Conservation (phyloP, 2,329 filamentous ascomycete species). For the Helicocarpus griseus region DNA sequence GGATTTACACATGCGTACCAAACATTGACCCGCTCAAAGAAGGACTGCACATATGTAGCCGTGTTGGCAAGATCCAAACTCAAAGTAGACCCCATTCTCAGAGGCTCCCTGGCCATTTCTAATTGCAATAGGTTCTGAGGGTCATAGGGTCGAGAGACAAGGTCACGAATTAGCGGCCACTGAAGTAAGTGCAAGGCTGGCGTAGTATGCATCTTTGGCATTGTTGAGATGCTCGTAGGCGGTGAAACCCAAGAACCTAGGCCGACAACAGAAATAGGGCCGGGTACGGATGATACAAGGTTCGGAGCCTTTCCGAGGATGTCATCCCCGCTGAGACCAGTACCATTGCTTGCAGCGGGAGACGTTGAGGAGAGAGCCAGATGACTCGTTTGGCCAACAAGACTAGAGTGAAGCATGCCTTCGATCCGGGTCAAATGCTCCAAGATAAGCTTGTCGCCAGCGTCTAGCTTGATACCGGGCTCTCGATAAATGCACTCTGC, state of each 20-base stretch:
- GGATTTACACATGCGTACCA: constrained; percentile 84
- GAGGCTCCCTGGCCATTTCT: constrained; percentile 69
- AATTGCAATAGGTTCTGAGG: constrained; percentile 72
- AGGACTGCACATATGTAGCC: constrained; percentile 64
- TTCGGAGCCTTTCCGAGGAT: constrained; percentile 29
- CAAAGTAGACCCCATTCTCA: constrained; percentile 48
- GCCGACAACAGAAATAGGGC: constrained; percentile 49
- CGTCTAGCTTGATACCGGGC: constrained; percentile 77
- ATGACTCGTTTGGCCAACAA: constrained; percentile 32
- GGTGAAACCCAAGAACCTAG: constrained; percentile 61
- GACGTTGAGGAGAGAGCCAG: constrained; percentile 47
- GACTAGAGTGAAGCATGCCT: constrained; percentile 61
- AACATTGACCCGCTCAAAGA: constrained; percentile 71
- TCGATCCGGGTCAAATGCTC: constrained; percentile 71
- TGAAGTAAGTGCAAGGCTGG: constrained; percentile 66
- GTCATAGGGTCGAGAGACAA: constrained; percentile 68
- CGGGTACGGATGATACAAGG: constrained; percentile 8
- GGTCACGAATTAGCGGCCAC: constrained; percentile 69
- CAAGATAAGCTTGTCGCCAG: constrained; percentile 75
- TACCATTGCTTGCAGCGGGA: constrained; percentile 55
- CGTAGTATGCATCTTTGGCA: constrained; percentile 77
- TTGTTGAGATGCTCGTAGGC: constrained; percentile 64
- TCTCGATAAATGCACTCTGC: constrained; percentile 79
- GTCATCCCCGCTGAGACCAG: constrained; percentile 51
- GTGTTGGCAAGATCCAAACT: constrained; percentile 67